Percentiles rank a stretch among this genome's conserved stretches.
These are phyloP conservation scores for Mycosarcoma maydis DNA, from an alignment of 1,284 basidiomycete species.

Conservation along the genomic window DNA sequence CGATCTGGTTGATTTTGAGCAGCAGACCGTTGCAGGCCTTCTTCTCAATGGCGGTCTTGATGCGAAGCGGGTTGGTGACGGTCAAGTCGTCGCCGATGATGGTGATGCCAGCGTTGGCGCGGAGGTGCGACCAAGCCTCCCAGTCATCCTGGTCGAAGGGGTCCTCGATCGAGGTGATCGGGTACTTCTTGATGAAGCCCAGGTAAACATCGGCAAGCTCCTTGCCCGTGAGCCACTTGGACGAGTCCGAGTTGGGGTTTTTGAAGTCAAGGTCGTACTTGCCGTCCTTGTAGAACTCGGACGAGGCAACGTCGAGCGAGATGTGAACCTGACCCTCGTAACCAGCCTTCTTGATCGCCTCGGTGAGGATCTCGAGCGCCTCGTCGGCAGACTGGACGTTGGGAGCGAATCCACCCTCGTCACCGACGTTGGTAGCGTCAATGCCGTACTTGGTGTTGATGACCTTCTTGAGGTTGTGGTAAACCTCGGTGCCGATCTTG, in stretches of 20 bases:
- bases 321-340: constrained; percentile 99
- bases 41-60: constrained; percentile 99
- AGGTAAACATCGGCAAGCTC: constrained; percentile 95
- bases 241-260: constrained; percentile 98
- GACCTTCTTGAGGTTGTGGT: constrained; percentile 99
- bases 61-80: constrained; percentile 96
- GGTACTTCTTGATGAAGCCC: constrained; percentile 68
- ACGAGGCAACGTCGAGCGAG: constrained; percentile 97
- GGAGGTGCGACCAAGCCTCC: constrained; percentile 96
- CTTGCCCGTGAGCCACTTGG: constrained; percentile 89
- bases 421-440: constrained; percentile 99
- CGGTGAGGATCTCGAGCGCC: constrained; percentile 92
- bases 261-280: constrained; percentile 99
- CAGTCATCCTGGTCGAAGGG: constrained; percentile 99
- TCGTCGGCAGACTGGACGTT: constrained; percentile 97
- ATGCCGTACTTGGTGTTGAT: constrained; percentile 99
- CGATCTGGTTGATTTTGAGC: constrained; percentile 95
- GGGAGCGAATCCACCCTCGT: constrained; percentile 99
- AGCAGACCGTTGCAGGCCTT: constrained; percentile 99
- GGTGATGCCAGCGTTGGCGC: constrained; percentile 70
- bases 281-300: constrained; percentile 99
- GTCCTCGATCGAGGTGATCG: constrained; percentile 86
- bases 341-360: constrained; percentile 96
- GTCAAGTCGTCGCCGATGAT: constrained; percentile 98
- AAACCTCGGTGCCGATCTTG: constrained; percentile 98